Evolutionary conservation across 1,139 yeast genomes (phyloP), one percentile per base, ranked within the genome.

Genomic region (Pichia kudriavzevii): DNA sequence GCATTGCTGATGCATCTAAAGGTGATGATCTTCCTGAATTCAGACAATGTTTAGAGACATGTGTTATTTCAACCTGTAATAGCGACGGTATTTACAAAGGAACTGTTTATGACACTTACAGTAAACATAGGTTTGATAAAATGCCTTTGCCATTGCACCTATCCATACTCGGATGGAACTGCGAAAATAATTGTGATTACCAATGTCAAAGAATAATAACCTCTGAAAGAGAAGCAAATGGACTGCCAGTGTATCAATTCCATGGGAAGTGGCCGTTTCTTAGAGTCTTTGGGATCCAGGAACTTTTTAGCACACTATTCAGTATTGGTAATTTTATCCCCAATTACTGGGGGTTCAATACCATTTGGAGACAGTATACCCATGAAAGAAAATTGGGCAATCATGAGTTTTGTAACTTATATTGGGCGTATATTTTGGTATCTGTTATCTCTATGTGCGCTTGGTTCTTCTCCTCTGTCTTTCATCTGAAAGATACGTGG

Each of bases 221-320:
- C 0, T 48, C 51, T 2, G 61, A 67, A 31, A 64, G 95, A 16
- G 61, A 64, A 14, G 46, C 42, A 0, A 47, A 60, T 3, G 64
- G 66, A 7, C 67, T 71, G 36, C 76, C 74, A 37, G 62, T 84
- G 2, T 69, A 69, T 31, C 98, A 91, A 54, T 91, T 85, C 59
- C 97, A 91, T 56, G 98, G 98, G 0, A 91, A 91, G 59, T 91
- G 98, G 98, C 97, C 97, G 2, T 91, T 91, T 51, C 47, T 64
- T 28, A 67, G 98, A 37, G 52, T 81, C 1, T 59, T 67, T 14
- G 94, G 94, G 0, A 64, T 82, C 21, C 98, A 91, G 55, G 98
- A 91, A 54, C 62, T 87, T 1, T 80, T 79, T 12, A 79, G 94
- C n/a, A 75, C 81, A 2, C 21, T 85, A 1, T 91, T 91, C 57